Conservation (phyloP, 495 filamentous ascomycete genomes). For the Penicillium soppii region DNA sequence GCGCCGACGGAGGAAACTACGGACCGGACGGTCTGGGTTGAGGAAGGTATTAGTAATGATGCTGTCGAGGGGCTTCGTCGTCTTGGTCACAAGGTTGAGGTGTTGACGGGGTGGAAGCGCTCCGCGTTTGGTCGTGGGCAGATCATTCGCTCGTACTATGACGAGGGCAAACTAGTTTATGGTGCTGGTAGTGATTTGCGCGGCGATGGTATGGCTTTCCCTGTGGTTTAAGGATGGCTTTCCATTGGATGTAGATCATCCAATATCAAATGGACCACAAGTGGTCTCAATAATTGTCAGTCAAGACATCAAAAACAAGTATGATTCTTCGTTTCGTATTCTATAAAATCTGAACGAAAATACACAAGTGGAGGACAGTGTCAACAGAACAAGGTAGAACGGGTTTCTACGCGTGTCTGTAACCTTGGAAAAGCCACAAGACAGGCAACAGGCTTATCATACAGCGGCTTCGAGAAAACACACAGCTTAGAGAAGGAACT, state of each 20-base stretch:
- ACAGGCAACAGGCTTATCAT: too few relatives aligned
- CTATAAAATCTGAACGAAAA: too few relatives aligned
- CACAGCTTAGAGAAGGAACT: too few relatives aligned
- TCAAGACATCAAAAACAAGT: too few relatives aligned
- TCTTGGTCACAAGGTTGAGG: conserved; percentile 72
- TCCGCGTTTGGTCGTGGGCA: conserved; percentile 87
- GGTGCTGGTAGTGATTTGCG: conserved; percentile 85
- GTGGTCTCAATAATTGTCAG: too few relatives aligned
- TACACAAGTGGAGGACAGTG: too few relatives aligned
- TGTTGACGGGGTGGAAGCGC: conserved; percentile 66
- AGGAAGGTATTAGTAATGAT: conserved; percentile 76
- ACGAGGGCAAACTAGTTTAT: conserved; percentile 69
- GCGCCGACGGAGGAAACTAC: conserved; percentile 55
- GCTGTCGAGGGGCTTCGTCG: conserved; percentile 62
- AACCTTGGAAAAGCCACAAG: too few relatives aligned
- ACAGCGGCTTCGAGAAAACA: too few relatives aligned
- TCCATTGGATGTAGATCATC: neutral
- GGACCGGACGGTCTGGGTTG: conserved; percentile 68
- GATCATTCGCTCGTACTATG: conserved; percentile 74
- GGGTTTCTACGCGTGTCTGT: too few relatives aligned
- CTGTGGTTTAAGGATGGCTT: conserved; percentile 30
- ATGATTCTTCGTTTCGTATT: too few relatives aligned
- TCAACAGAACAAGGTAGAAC: too few relatives aligned
- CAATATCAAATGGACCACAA: neutral
- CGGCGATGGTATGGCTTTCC: conserved; percentile 83